Conservation (phyloP, 2,329 filamentous ascomycete species). For the Sarocladium strictum region DNA sequence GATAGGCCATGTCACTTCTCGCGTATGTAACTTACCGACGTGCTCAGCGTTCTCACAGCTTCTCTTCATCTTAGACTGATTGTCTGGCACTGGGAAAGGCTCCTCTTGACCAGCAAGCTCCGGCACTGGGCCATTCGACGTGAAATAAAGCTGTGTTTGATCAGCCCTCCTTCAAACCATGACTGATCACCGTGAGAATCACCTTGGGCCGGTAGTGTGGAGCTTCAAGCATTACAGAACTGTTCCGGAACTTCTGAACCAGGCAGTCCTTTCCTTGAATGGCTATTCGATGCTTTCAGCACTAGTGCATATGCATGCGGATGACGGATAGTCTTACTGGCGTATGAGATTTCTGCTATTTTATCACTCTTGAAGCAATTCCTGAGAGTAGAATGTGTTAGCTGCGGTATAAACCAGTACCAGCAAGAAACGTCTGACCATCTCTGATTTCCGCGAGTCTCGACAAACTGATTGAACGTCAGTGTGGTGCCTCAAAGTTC, state of each 20-base stretch:
- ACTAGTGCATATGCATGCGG: not conserved
- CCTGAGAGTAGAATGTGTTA: constrained; percentile 37
- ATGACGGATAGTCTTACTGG: constrained; percentile 54
- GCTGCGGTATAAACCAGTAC: not conserved
- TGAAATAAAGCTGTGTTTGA: constrained; percentile 42
- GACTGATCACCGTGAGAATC: constrained; percentile 13
- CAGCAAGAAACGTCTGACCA: constrained; percentile 45
- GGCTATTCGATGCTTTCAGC: constrained; percentile 38
- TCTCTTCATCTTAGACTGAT: constrained; percentile 79
- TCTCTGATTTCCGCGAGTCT: constrained; percentile 61
- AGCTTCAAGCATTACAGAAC: constrained; percentile 87
- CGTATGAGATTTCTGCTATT: constrained; percentile 85
- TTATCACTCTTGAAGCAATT: constrained; percentile 80
- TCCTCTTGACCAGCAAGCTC: constrained; percentile 65
- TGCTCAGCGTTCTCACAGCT: constrained; percentile 83
- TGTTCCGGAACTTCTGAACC: constrained; percentile 94
- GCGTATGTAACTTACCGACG: constrained; percentile 54
- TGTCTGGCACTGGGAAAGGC: constrained; percentile 72
- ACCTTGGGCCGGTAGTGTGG: constrained; percentile 80
- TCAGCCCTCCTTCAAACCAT: constrained; percentile 7
- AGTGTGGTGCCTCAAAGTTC: not conserved
- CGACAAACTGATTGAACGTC: constrained; percentile 58
- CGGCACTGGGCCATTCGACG: constrained; percentile 39
- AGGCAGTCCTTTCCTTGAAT: constrained; percentile 90
- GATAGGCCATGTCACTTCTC: constrained; percentile 1